Percentiles rank a stretch among this genome's conserved stretches.
Conservation (phyloP, 208 protist genomes). For the Crithidia sp. region DNA sequence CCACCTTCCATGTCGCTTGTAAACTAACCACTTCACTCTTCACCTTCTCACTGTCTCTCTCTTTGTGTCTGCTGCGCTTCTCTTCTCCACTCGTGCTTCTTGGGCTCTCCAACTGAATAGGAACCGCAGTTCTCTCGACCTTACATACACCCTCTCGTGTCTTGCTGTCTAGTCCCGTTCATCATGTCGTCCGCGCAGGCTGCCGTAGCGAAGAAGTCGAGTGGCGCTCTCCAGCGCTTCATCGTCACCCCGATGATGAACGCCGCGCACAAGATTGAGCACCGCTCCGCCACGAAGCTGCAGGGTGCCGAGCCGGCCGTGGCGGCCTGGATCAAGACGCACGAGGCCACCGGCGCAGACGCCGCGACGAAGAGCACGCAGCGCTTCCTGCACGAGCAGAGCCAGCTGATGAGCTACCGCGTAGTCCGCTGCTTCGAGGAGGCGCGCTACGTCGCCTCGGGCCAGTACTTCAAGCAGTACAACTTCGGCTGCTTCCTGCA, state of each 20-base stretch:
- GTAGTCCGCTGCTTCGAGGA: conserved; percentile 83
- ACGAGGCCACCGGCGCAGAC: conserved; percentile 68
- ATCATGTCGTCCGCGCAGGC: conserved; percentile 37
- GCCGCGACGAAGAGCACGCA: conserved; percentile 65
- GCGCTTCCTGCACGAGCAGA: conserved; percentile 72
- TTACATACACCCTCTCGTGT: too few species aligned
- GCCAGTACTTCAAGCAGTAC: conserved; percentile 82
- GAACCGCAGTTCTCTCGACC: too few species aligned
- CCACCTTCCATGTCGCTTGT: not conserved
- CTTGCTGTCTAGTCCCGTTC: too few species aligned
- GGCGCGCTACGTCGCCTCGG: conserved; percentile 63
- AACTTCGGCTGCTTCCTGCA: conserved; percentile 47
- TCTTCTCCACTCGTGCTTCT: too few species aligned
- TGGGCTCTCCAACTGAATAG: too few species aligned
- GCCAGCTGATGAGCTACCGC: conserved; percentile 80
- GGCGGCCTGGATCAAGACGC: conserved; percentile 47
- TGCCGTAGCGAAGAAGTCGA: conserved; percentile 29
- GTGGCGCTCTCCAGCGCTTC: conserved; percentile 28
- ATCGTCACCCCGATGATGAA: conserved; percentile 62
- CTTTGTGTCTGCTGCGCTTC: too few species aligned
- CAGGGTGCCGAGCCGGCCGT: conserved; percentile 41
- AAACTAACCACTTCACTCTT: not conserved
- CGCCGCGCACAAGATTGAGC: conserved; percentile 67
- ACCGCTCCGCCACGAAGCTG: conserved; percentile 57
- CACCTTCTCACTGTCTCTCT: too few species aligned